Evolutionary conservation across 257 asterid genomes (phyloP).

Genomic region (Perilla frutescens): DNA sequence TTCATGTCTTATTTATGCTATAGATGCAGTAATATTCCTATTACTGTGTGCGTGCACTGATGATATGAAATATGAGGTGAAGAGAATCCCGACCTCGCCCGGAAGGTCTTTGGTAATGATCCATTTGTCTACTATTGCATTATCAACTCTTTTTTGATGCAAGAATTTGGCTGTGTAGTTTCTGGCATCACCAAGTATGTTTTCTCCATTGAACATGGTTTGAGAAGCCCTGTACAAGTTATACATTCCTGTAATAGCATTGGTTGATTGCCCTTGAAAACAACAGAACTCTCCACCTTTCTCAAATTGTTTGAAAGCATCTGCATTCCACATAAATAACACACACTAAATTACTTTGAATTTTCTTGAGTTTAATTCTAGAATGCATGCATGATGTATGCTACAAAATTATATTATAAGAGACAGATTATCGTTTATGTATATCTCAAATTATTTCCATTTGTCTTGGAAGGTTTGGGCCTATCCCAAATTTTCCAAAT

Average conservation of each 20-base stretch:
- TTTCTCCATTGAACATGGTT: slow-evolving; percentile 59
- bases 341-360: too few species aligned
- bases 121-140: slow-evolving; percentile 8
- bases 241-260: slow-evolving; percentile 70
- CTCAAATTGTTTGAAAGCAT: slow-evolving; percentile 60
- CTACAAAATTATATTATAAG: too few species aligned
- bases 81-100: background rate
- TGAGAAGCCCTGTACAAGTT: slow-evolving; percentile 74
- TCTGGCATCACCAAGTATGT: slow-evolving; percentile 49
- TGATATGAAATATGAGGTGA: background rate
- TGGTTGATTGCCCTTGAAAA: slow-evolving; percentile 66
- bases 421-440: too few species aligned
- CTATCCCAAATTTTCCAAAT: too few species aligned
- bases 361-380: too few species aligned
- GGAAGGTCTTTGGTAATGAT: slow-evolving; percentile 18
- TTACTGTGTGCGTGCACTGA: background rate
- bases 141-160: background rate
- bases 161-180: slow-evolving; percentile 53
- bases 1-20: too few species aligned
- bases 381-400: too few species aligned
- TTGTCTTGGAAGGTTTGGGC: too few species aligned
- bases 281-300: slow-evolving; percentile 64
- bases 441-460: too few species aligned
- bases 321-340: slow-evolving; percentile 29
- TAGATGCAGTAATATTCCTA: too few species aligned